Percentiles rank a stretch among this genome's conserved stretches.
These are phyloP conservation scores for Chalciporus sphaerocephalus DNA, from an alignment of 768 basidiomycete species.

Conservation along the genomic window DNA sequence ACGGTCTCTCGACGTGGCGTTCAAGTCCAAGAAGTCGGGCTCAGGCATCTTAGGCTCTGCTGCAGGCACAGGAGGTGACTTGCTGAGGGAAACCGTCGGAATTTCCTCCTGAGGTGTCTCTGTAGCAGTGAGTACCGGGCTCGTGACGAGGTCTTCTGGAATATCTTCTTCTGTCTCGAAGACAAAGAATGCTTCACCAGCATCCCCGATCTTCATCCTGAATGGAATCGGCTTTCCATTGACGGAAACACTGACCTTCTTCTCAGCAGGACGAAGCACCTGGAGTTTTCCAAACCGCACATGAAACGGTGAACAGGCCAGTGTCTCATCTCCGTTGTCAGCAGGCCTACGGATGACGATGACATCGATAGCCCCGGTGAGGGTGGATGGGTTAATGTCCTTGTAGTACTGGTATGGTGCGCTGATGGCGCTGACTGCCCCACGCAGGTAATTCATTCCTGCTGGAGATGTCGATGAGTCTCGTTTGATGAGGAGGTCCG, in stretches of 20 bases:
- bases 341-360: constrained; percentile 82
- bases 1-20: constrained; percentile 39
- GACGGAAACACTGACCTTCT: constrained; percentile 87
- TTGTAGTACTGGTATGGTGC: constrained; percentile 89
- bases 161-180: constrained; percentile 96
- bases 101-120: constrained; percentile 30
- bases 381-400: constrained; percentile 92
- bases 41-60: constrained; percentile 37
- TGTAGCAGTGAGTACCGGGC: constrained; percentile 77
- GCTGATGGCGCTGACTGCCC: constrained; percentile 79
- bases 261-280: constrained; percentile 89
- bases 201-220: constrained; percentile 97
- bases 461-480: not conserved
- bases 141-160: constrained; percentile 89
- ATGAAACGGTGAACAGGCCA: constrained; percentile 94
- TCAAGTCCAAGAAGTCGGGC: constrained; percentile 83
- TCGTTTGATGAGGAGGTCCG: not conserved
- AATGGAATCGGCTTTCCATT: constrained; percentile 86
- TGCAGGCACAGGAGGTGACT: constrained; percentile 9
- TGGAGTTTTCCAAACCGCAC: constrained; percentile 98
- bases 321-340: constrained; percentile 57
- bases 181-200: constrained; percentile 98
- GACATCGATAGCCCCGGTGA: constrained; percentile 98
- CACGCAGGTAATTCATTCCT: constrained; percentile 82
- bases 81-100: constrained; percentile 17